Conservation (phyloP, 2,329 filamentous ascomycete genomes). For the Chaetomiaceae sp. region DNA sequence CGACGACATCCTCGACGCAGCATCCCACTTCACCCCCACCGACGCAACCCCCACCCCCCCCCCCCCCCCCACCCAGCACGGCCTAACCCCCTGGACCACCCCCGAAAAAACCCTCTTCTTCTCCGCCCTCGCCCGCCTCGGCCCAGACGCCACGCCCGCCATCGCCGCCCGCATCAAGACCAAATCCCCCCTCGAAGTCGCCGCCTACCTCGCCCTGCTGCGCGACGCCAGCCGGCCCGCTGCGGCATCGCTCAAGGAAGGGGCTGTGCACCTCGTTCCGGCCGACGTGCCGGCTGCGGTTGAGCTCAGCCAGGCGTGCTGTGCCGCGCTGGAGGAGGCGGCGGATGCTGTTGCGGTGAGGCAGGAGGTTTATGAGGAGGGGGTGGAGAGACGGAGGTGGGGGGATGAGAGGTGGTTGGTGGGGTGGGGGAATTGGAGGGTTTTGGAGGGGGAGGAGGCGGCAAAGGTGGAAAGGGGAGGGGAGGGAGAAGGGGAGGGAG, state of each 20-base stretch:
- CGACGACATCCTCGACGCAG: slow-evolving; percentile 51
- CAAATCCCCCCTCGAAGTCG: slow-evolving; percentile 72
- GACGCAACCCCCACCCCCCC: slow-evolving; percentile 16
- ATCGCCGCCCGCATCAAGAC: slow-evolving; percentile 61
- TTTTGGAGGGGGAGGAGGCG: background rate
- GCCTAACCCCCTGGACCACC: slow-evolving; percentile 63
- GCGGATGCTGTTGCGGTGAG: slow-evolving; percentile 61
- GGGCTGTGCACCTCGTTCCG: slow-evolving; percentile 35
- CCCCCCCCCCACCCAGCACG: slow-evolving; percentile 53
- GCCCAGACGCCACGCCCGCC: slow-evolving; percentile 54
- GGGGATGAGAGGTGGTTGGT: slow-evolving; percentile 62
- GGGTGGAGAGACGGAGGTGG: slow-evolving; percentile 55
- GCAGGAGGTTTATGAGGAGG: slow-evolving; percentile 60
- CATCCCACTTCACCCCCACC: slow-evolving; percentile 32
- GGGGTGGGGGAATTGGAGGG: slow-evolving; percentile 51
- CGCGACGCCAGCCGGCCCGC: slow-evolving; percentile 33
- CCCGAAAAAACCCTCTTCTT: slow-evolving; percentile 70
- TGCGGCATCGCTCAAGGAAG: no score
- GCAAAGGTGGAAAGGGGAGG: no score
- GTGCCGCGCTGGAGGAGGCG: slow-evolving; percentile 59
- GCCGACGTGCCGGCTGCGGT: slow-evolving; percentile 62
- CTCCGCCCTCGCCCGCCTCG: slow-evolving; percentile 57
- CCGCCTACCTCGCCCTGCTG: slow-evolving; percentile 62
- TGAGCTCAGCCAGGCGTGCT: slow-evolving; percentile 66
- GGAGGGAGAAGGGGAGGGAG: slow-evolving; percentile 12